A percentile compares a stretch with the other conserved stretches of the same genome.
Evolutionary conservation across 2,329 filamentous ascomycete genomes (phyloP).

Genomic region (Pyrenochaeta sp.): DNA sequence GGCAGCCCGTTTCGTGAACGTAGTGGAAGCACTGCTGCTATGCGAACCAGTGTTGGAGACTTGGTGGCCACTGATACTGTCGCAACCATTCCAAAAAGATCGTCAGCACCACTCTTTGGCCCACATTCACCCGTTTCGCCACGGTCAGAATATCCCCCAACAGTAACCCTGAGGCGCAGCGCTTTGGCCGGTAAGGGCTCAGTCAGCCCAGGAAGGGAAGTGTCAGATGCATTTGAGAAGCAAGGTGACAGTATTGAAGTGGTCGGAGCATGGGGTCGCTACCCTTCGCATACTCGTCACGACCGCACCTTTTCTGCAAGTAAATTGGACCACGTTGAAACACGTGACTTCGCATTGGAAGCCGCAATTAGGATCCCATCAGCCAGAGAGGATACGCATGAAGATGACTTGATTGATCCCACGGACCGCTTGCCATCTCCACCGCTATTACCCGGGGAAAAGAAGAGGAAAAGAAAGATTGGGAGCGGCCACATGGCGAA

Average conservation of each 20-base stretch:
- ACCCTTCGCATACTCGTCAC: conserved; percentile 56
- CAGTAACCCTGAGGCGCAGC: conserved; percentile 21
- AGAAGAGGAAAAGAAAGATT: conserved; percentile 62
- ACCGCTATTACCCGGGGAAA: conserved; percentile 30
- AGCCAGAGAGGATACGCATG: conserved; percentile 14
- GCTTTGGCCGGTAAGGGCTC: conserved; percentile 24
- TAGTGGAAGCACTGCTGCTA: conserved; percentile 32
- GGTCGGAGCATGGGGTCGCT: conserved; percentile 56
- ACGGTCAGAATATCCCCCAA: not conserved
- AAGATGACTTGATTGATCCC: conserved; percentile 39
- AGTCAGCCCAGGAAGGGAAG: conserved; percentile 11
- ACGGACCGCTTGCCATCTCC: conserved; percentile 28
- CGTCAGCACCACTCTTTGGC: conserved; percentile 16
- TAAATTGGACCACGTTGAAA: conserved; percentile 47
- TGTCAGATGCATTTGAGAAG: conserved; percentile 31
- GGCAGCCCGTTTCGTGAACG: conserved; percentile 44
- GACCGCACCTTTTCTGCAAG: conserved; percentile 52
- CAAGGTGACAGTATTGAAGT: conserved; percentile 35
- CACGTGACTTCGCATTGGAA: conserved; percentile 55
- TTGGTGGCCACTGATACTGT: not conserved
- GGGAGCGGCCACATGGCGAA: conserved; percentile 74
- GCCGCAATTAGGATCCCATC: conserved; percentile 36
- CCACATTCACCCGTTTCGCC: conserved; percentile 2
- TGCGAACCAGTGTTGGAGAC: conserved; percentile 10
- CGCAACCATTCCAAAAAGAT: conserved; percentile 7